Evolutionary conservation across 441 rosid species (phyloP).

Genomic region (Mallotus japonicus): DNA sequence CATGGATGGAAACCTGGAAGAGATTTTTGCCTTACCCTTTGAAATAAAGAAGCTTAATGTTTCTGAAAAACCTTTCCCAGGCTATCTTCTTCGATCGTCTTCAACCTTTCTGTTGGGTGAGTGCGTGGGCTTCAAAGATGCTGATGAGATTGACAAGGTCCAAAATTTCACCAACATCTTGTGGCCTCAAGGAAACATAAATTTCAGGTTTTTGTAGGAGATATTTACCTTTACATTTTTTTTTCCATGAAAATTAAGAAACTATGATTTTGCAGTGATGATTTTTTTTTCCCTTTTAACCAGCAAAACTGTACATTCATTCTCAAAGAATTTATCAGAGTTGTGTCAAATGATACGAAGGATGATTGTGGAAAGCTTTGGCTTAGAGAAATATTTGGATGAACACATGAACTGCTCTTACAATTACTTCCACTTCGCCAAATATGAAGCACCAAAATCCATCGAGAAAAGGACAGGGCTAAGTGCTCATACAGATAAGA

Average conservation of each 20-base stretch:
- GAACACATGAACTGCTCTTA: too few species aligned
- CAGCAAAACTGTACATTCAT: too few species aligned
- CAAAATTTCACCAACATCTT: constrained; percentile 20
- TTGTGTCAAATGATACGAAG: too few species aligned
- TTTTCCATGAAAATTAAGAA: too few species aligned
- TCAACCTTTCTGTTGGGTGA: constrained; percentile 21
- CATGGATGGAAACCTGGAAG: constrained; percentile 33
- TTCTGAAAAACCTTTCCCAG: constrained; percentile 52
- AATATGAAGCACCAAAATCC: too few species aligned
- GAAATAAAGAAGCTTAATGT: constrained; percentile 40
- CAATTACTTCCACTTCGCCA: too few species aligned
- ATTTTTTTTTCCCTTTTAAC: neutral
- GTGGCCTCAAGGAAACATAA: constrained; percentile 17
- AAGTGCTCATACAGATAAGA: too few species aligned
- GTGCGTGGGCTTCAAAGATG: constrained; percentile 26
- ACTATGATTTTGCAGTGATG: neutral
- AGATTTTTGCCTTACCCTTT: constrained; percentile 56
- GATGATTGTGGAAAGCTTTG: too few species aligned
- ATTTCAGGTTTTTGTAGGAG: constrained; percentile 26
- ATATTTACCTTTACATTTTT: too few species aligned
- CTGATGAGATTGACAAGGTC: constrained; percentile 21
- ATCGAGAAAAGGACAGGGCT: too few species aligned
- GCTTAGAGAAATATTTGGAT: too few species aligned
- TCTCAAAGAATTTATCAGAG: too few species aligned
- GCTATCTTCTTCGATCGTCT: constrained; percentile 34